phyloP scores from a whole-genome alignment of 768 basidiomycete species.

The Grammothele lineata region DNA sequence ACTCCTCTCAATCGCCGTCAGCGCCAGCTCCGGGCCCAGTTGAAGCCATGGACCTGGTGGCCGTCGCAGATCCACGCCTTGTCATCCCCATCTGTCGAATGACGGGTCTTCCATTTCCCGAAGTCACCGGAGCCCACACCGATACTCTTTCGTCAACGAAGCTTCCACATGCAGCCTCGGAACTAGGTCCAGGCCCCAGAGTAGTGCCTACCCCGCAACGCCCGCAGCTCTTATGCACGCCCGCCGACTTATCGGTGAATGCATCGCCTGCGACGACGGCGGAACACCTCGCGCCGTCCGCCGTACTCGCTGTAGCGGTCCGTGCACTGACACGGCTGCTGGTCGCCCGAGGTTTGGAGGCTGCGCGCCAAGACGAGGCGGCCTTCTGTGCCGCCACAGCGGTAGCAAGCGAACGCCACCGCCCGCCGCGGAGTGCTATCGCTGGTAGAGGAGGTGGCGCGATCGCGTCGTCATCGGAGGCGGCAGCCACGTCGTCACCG shows the following conservation, averaged over 20 bases:
- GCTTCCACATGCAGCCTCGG: no score
- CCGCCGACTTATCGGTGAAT: no score
- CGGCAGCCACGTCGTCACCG: no score
- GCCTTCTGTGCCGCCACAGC: slow-evolving; percentile 21
- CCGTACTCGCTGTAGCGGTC: slow-evolving; percentile 32
- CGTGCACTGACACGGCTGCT: slow-evolving; percentile 31
- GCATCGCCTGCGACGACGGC: slow-evolving; percentile 21
- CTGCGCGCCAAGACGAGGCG: slow-evolving; percentile 29
- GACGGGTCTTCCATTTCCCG: slow-evolving; percentile 2
- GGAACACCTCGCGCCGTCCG: slow-evolving; percentile 30
- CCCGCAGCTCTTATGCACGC: no score
- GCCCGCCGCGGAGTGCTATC: no score
- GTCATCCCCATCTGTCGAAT: slow-evolving; percentile 19
- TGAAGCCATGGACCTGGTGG: slow-evolving; percentile 18
- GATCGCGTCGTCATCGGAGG: no score
- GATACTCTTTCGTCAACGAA: no score
- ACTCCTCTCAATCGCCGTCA: no score
- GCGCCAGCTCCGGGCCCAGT: neutral
- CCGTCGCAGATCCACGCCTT: slow-evolving; percentile 25
- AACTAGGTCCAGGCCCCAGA: no score
- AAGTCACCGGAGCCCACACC: neutral
- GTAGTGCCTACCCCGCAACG: no score
- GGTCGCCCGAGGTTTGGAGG: slow-evolving; percentile 30
- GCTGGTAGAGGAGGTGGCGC: no score
- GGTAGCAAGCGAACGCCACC: no score